phyloP scores from a whole-genome alignment of 108 stramenopile species.

The Craspedostauros australis region DNA sequence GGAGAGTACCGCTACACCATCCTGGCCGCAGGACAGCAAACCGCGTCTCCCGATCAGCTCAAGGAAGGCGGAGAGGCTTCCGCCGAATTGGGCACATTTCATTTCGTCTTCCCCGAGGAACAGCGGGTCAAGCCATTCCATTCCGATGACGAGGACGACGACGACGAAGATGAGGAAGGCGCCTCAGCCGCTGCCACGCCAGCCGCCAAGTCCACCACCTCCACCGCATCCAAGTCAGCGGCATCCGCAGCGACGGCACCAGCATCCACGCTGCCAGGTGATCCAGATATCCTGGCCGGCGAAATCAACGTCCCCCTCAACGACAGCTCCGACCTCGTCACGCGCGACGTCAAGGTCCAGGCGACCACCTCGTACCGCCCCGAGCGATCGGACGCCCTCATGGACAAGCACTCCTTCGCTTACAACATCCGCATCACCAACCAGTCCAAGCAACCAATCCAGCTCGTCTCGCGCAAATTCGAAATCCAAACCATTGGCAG shows the following conservation, averaged over 20 bases:
- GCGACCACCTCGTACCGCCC: conserved; percentile 85
- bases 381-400: conserved; percentile 72
- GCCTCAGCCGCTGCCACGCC: conserved; percentile 19
- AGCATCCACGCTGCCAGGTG: conserved; percentile 69
- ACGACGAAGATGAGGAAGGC: conserved; percentile 75
- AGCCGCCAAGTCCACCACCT: background rate
- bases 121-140: conserved; percentile 75
- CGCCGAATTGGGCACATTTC: conserved; percentile 69
- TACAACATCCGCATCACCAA: conserved; percentile 95
- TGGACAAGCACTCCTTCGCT: conserved; percentile 86
- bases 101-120: conserved; percentile 83
- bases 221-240: conserved; percentile 7
- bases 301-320: conserved; percentile 43
- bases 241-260: conserved; percentile 11
- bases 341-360: conserved; percentile 70
- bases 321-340: conserved; percentile 61
- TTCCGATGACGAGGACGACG: conserved; percentile 62
- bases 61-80: conserved; percentile 67
- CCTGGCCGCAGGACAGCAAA: conserved; percentile 54
- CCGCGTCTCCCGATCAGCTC: conserved; percentile 65
- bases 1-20: conserved; percentile 77
- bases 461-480: conserved; percentile 83
- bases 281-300: conserved; percentile 78
- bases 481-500: conserved; percentile 86
- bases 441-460: conserved; percentile 61